Evolutionary conservation across 1,284 basidiomycete species (phyloP).

Genomic region (Gymnopus androsaceus): DNA sequence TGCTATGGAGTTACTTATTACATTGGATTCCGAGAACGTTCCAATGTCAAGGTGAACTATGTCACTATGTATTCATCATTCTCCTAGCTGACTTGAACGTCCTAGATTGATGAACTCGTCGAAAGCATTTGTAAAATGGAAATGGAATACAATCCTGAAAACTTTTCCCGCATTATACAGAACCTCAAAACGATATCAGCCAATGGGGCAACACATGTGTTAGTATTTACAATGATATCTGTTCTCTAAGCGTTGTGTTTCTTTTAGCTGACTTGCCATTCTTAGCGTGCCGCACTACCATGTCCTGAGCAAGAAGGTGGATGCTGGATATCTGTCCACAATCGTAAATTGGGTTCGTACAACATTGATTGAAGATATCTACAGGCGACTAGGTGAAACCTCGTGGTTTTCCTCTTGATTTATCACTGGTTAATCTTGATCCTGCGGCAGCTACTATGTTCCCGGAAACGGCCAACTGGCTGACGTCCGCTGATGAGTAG

Average conservation of each 20-base stretch:
- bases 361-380: constrained; percentile 57
- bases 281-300: constrained; percentile 61
- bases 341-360: constrained; percentile 46
- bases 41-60: constrained; percentile 43
- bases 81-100: neutral
- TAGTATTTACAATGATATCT: constrained; percentile 24
- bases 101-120: constrained; percentile 47
- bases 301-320: constrained; percentile 42
- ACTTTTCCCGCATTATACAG: constrained; percentile 31
- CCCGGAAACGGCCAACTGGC: constrained; percentile 58
- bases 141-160: constrained; percentile 34
- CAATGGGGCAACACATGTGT: constrained; percentile 65
- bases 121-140: constrained; percentile 53
- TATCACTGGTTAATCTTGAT: neutral
- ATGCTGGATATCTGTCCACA: constrained; percentile 32
- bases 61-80: neutral
- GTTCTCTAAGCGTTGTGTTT: neutral
- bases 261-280: neutral
- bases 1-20: constrained; percentile 65
- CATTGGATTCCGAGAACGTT: constrained; percentile 62
- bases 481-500: constrained; percentile 53
- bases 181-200: constrained; percentile 45
- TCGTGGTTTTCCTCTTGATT: neutral
- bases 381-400: constrained; percentile 49
- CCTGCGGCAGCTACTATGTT: constrained; percentile 48